Evolutionary conservation across 2,329 filamentous ascomycete species (phyloP).

Genomic region (Stagonosporopsis cucurbitacearum): DNA sequence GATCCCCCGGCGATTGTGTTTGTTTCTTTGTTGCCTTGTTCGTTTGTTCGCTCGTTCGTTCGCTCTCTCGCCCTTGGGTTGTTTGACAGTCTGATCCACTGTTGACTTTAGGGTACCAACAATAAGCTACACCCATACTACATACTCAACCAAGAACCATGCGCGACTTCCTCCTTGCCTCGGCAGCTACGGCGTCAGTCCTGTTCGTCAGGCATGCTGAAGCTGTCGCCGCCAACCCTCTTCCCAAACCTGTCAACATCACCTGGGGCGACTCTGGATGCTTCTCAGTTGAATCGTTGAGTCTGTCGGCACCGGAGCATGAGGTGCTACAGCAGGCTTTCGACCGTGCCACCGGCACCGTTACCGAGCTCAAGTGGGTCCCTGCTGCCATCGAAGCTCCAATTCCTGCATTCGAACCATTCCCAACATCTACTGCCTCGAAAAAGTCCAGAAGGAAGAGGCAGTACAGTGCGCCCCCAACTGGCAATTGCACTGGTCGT

Average conservation of each 20-base stretch:
- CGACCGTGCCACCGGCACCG: slow-evolving; percentile 57
- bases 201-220: slow-evolving; percentile 48
- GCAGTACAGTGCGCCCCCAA: slow-evolving; percentile 23
- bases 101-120: neutral
- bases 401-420: slow-evolving; percentile 58
- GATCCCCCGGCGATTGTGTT: slow-evolving; percentile 2
- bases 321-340: slow-evolving; percentile 55
- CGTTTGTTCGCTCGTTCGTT: slow-evolving; percentile 11
- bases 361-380: slow-evolving; percentile 60
- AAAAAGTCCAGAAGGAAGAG: slow-evolving; percentile 29
- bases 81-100: neutral
- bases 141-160: slow-evolving; percentile 23
- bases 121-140: neutral
- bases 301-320: slow-evolving; percentile 47
- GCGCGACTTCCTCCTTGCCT: slow-evolving; percentile 40
- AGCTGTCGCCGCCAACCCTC: slow-evolving; percentile 60
- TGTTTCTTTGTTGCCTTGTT: slow-evolving; percentile 16
- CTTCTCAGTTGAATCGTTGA: slow-evolving; percentile 51
- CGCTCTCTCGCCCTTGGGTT: slow-evolving; percentile 4
- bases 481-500: slow-evolving; percentile 35
- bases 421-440: slow-evolving; percentile 53
- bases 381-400: slow-evolving; percentile 61
- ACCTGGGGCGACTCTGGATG: slow-evolving; percentile 61
- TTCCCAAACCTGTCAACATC: slow-evolving; percentile 61
- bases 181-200: slow-evolving; percentile 40